These are phyloP conservation scores for Sphagnurus paluster DNA, from an alignment of 1,284 basidiomycete genomes.

Conservation along the genomic window DNA sequence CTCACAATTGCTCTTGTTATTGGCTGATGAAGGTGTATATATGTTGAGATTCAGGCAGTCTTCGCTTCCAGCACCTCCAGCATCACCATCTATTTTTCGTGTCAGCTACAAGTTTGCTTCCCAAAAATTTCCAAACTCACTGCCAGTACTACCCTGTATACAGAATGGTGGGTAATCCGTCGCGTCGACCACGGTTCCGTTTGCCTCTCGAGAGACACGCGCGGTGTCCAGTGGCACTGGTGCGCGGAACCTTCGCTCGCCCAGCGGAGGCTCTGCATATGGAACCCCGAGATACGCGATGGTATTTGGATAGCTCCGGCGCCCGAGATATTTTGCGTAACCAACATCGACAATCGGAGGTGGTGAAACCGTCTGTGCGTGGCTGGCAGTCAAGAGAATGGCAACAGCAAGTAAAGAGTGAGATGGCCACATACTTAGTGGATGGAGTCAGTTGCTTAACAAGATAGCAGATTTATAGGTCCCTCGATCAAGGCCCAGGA, in stretches of 20 bases:
- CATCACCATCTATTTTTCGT: slow-evolving; percentile 39
- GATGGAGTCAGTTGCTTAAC: no score
- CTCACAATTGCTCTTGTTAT: slow-evolving; percentile 41
- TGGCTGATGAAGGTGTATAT: slow-evolving; percentile 48
- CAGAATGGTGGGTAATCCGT: slow-evolving; percentile 55
- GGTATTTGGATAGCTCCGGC: slow-evolving; percentile 48
- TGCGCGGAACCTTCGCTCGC: slow-evolving; percentile 48
- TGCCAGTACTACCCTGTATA: slow-evolving; percentile 53
- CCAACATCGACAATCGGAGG: no score
- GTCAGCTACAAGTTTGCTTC: slow-evolving; percentile 1
- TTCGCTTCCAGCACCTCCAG: slow-evolving; percentile 62
- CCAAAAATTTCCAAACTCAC: slow-evolving; percentile 27
- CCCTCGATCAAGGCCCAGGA: no score
- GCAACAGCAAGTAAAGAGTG: no score
- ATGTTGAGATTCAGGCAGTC: slow-evolving; percentile 58
- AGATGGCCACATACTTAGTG: no score
- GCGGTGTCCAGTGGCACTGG: slow-evolving; percentile 45
- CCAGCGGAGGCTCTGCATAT: slow-evolving; percentile 57
- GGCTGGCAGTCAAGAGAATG: no score
- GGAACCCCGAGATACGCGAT: slow-evolving; percentile 59
- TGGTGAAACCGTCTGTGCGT: no score
- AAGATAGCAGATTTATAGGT: no score
- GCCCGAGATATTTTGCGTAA: slow-evolving; percentile 55
- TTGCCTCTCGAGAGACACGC: slow-evolving; percentile 34
- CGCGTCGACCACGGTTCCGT: slow-evolving; percentile 44